Evolutionary conservation across 805 yeast genomes (phyloP), one percentile per base, ranked within the genome.

Genomic region (Phaffomyces opuntiae): DNA sequence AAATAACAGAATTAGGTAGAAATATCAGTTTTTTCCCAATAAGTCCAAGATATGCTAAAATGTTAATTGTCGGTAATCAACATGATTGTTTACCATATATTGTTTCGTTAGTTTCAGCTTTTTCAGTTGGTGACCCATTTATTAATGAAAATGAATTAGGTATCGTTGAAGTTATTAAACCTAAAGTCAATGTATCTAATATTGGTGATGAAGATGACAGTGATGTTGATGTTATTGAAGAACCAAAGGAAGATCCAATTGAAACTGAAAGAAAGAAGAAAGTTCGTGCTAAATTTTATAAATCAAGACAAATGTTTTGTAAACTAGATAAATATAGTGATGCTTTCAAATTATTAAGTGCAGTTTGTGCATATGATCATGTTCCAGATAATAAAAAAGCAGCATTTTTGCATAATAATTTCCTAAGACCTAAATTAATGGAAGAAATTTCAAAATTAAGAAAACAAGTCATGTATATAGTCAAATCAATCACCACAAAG

Each of bases 51-150:
- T 95, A 85, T 63, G 81, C 98, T 2, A 90, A 90, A 60, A 87
- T 93, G 76, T 70, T 93, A 46, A 73, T 90, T 27, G 77, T 91
- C 36, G 96, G 96, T 7, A 86, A 88, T 61, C 97, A 93, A 62
- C 79, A 77, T 38, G 83, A 77, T 7, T 90, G 97, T 63, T 67
- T 93, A 46, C 88, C 95, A 0, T 91, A 87, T 59, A 74, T 93
- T n/a, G 79, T 93, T 39, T 93, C 97, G 0, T 74, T 93, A 44
- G 97, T 93, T 1, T 84, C 97, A 31, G 96, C 89, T 0, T 67
- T 93, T 31, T 83, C 97, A 0, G 97, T 93, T 38, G 97, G 97
- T 6, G 95, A 90, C 57, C 96, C 96, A 14, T 89, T 88, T 55
- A 64, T 87, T 32, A 73, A 72, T 36, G 95, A 85, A 59, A 77